A percentile compares a stretch with the other conserved stretches of the same genome.
phyloP scores from a whole-genome alignment of 2,329 filamentous ascomycete species.

The Apiospora rasikravindrae region DNA sequence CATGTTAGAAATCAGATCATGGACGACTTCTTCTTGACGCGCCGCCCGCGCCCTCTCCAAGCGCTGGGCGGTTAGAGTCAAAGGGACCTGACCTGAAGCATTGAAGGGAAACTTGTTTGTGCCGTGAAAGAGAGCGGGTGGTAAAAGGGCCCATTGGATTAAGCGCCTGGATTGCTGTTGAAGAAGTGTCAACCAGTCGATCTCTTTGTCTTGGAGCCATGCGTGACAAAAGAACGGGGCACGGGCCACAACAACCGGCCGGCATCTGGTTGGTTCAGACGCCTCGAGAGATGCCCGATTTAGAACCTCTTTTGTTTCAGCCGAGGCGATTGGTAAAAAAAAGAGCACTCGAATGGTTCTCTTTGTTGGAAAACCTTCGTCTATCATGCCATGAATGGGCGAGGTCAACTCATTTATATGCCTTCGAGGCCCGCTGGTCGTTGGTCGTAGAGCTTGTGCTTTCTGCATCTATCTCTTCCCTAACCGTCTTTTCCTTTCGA shows the following conservation, averaged over 20 bases:
- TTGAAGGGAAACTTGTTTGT: not conserved
- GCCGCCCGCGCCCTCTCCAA: not conserved
- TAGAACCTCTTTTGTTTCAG: conserved; percentile 19
- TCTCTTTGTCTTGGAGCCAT: conserved; percentile 9
- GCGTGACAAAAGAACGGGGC: conserved; percentile 15
- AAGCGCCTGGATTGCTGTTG: conserved; percentile 4
- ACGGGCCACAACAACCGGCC: not conserved
- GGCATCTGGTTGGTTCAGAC: conserved; percentile 17
- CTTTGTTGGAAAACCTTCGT: conserved; percentile 10
- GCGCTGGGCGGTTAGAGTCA: not conserved
- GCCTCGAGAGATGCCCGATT: conserved; percentile 13
- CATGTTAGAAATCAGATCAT: not conserved
- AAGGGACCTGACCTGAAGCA: not conserved
- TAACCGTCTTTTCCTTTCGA: conserved; percentile 1
- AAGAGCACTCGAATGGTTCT: not conserved
- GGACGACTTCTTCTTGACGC: not conserved
- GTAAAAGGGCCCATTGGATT: not conserved
- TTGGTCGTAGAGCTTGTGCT: not conserved
- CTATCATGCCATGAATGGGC: not conserved
- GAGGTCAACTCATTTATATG: not conserved
- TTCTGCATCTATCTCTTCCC: not conserved
- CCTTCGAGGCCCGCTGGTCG: not conserved
- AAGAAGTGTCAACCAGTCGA: conserved; percentile 18
- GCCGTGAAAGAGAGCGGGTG: not conserved
- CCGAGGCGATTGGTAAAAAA: not conserved